A percentile compares a stretch with the other conserved stretches of the same genome.
These are phyloP conservation scores for Aethionema arabicum DNA, from an alignment of 345 rosid genomes.

Conservation along the genomic window DNA sequence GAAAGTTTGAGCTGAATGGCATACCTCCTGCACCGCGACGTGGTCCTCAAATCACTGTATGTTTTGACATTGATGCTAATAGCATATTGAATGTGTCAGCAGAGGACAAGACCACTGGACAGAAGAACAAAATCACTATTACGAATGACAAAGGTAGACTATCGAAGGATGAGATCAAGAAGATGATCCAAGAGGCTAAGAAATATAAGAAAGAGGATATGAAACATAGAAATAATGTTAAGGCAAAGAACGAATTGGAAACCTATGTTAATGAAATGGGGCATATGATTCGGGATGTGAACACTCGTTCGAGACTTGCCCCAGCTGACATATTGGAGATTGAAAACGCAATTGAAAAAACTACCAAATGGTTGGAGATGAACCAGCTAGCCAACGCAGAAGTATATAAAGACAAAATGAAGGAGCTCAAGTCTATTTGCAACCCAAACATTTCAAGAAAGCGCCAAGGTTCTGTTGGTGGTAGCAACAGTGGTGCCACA, in stretches of 20 bases:
- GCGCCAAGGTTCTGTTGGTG: too few relatives aligned
- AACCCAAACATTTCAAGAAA: too few relatives aligned
- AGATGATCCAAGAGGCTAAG: slow-evolving; percentile 61
- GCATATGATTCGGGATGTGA: neutral
- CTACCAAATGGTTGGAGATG: neutral
- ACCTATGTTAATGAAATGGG: neutral
- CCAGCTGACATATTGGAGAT: neutral
- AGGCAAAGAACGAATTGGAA: slow-evolving; percentile 43
- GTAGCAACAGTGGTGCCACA: too few relatives aligned
- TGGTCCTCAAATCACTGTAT: slow-evolving; percentile 38
- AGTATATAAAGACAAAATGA: too few relatives aligned
- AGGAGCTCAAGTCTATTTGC: too few relatives aligned
- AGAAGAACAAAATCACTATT: slow-evolving; percentile 59
- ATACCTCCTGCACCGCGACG: slow-evolving; percentile 66
- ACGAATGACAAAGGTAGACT: slow-evolving; percentile 46
- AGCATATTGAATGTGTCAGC: slow-evolving; percentile 50
- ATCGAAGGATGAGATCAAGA: slow-evolving; percentile 35
- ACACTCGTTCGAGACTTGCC: neutral
- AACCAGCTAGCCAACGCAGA: slow-evolving; percentile 33
- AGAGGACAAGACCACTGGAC: slow-evolving; percentile 56
- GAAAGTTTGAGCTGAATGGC: slow-evolving; percentile 58
- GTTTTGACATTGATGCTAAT: too few relatives aligned
- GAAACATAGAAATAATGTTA: slow-evolving; percentile 57
- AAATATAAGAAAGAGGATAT: slow-evolving; percentile 60
- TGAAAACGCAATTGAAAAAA: neutral